Evolutionary conservation across 345 rosid species (phyloP).

Genomic region (Camelina sativa): DNA sequence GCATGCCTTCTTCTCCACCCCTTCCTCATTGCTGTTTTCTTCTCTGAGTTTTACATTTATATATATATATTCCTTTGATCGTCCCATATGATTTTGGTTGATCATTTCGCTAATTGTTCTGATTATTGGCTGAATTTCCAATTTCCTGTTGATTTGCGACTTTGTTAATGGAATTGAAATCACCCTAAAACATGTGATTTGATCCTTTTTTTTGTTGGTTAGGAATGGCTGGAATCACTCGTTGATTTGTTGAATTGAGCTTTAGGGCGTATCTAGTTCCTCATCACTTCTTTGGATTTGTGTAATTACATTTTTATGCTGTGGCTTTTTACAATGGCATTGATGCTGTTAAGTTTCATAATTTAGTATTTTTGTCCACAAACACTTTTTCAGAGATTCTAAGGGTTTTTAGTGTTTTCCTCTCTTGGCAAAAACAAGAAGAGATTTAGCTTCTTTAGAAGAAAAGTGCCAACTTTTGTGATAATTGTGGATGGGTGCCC

Average conservation of each 20-base stretch:
- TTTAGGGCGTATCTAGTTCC: slow-evolving; percentile 1
- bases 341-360: neutral
- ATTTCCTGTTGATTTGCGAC: slow-evolving; percentile 8
- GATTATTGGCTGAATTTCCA: slow-evolving; percentile 6
- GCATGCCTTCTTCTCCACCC: slow-evolving; percentile 38
- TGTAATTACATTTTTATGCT: neutral
- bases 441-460: neutral
- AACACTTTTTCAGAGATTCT: slow-evolving; percentile 11
- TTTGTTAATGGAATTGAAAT: neutral
- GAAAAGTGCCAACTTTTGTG: slow-evolving; percentile 16
- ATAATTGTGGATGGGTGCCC: slow-evolving; percentile 82
- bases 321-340: slow-evolving; percentile 8
- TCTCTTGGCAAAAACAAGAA: slow-evolving; percentile 29
- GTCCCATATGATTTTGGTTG: neutral
- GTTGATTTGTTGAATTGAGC: slow-evolving; percentile 19
- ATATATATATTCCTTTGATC: neutral
- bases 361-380: neutral
- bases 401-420: slow-evolving; percentile 33
- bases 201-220: neutral
- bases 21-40: slow-evolving; percentile 10
- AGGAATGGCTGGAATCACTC: neutral
- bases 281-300: neutral
- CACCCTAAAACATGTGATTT: slow-evolving; percentile 10
- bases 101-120: neutral
- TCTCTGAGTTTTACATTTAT: slow-evolving; percentile 19